Evolutionary conservation across 225 moss, liverwort and hornwort species (phyloP).

Genomic region (Physcomitrellopsis africana): DNA sequence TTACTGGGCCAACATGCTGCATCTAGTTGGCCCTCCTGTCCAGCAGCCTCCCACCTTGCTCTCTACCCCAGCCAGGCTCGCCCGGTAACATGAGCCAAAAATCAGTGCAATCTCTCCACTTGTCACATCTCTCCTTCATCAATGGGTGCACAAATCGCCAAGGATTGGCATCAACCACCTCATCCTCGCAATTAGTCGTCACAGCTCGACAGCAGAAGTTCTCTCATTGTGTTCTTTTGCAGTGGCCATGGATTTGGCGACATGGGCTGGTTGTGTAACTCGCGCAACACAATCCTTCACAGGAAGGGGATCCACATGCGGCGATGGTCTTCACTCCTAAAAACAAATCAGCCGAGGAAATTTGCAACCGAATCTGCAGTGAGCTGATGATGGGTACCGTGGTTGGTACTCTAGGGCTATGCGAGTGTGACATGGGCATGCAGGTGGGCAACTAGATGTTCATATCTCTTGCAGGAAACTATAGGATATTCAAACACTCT

Average conservation of each 20-base stretch:
- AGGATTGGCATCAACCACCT: neutral
- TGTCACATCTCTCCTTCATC: neutral
- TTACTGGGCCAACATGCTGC: constrained; percentile 85
- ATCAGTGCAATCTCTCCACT: neutral
- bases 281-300: no score
- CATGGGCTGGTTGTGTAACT: no score
- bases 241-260: no score
- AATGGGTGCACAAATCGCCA: neutral
- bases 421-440: neutral
- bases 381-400: no score
- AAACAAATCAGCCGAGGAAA: neutral
- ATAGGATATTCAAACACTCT: neutral
- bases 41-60: constrained; percentile 10
- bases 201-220: no score
- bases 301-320: no score
- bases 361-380: neutral
- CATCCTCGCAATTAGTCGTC: neutral
- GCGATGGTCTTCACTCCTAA: no score
- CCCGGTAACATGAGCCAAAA: neutral
- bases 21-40: constrained; percentile 61
- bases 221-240: no score
- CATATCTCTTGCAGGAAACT: neutral
- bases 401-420: no score
- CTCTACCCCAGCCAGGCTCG: constrained; percentile 13
- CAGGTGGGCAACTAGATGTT: neutral